Percentiles rank a stretch among this genome's conserved stretches.
Conservation (phyloP, 1,284 basidiomycete genomes). For the Heterobasidion irregulare region DNA sequence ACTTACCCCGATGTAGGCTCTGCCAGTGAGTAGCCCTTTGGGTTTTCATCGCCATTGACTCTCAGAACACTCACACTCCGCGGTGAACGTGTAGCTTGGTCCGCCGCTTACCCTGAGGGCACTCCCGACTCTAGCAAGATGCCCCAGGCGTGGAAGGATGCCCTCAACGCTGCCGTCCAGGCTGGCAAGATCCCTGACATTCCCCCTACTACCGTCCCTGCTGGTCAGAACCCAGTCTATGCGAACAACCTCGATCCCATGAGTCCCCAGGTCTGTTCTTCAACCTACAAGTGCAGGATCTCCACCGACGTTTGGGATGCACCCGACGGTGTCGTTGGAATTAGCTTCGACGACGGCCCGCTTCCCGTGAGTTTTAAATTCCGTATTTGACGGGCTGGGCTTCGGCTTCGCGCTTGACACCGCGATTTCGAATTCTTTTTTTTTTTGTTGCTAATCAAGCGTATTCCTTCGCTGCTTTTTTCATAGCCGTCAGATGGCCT, state of each 20-base stretch:
- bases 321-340: slow-evolving; percentile 48
- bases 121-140: slow-evolving; percentile 36
- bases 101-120: slow-evolving; percentile 37
- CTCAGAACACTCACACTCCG: not conserved
- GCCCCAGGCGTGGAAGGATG: slow-evolving; percentile 60
- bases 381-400: not conserved
- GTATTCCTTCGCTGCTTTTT: not conserved
- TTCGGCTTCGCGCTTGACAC: not conserved
- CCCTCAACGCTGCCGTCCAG: slow-evolving; percentile 53
- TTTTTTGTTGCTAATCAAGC: not conserved
- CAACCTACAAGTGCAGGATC: slow-evolving; percentile 55
- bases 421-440: not conserved
- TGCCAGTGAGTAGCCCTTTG: slow-evolving; percentile 3
- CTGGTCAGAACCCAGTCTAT: slow-evolving; percentile 44
- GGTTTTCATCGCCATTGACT: not conserved
- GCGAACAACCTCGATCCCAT: slow-evolving; percentile 43
- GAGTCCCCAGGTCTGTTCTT: slow-evolving; percentile 51
- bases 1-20: slow-evolving; percentile 9
- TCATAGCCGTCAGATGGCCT: slow-evolving; percentile 26
- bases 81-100: slow-evolving; percentile 40
- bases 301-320: slow-evolving; percentile 64
- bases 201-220: slow-evolving; percentile 35
- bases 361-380: slow-evolving; percentile 32
- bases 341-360: slow-evolving; percentile 79
- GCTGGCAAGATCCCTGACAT: slow-evolving; percentile 69